A percentile compares a stretch with the other conserved stretches of the same genome.
Evolutionary conservation across 228 moss, liverwort and hornwort species (phyloP).

Genomic region (Sphagnum magellanicum): DNA sequence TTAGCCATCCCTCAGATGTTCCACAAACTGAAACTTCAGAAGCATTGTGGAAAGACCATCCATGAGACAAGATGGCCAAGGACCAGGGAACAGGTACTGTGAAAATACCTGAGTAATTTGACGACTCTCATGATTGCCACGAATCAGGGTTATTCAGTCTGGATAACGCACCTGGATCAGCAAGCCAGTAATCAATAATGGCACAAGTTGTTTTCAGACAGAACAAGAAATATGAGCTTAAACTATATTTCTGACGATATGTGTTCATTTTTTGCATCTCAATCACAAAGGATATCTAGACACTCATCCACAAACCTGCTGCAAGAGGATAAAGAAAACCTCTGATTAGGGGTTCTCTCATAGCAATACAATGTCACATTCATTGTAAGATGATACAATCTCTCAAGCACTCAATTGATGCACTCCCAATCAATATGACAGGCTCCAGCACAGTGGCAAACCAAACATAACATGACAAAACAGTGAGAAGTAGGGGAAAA

Average conservation of each 20-base stretch:
- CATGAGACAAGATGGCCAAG: background rate
- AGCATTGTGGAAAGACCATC: background rate
- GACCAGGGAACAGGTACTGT: too few relatives aligned
- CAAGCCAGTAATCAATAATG: background rate
- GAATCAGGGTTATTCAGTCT: constrained; percentile 98
- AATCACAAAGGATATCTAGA: background rate
- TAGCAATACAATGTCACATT: too few relatives aligned
- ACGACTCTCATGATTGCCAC: constrained; percentile 98
- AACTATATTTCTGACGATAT: too few relatives aligned
- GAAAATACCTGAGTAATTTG: constrained; percentile 84
- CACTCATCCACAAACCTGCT: too few relatives aligned
- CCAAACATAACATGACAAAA: background rate
- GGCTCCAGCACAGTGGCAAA: too few relatives aligned
- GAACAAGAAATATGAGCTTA: background rate
- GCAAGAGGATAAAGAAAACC: too few relatives aligned
- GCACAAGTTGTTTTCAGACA: background rate
- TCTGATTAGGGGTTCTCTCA: too few relatives aligned
- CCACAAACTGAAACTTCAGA: background rate
- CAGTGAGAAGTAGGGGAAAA: background rate
- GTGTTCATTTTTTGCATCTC: too few relatives aligned
- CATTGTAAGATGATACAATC: too few relatives aligned
- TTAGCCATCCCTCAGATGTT: too few relatives aligned
- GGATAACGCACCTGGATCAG: constrained; percentile 84
- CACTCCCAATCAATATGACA: too few relatives aligned
- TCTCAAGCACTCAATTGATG: too few relatives aligned